A percentile compares a stretch with the other conserved stretches of the same genome.
Evolutionary conservation across 345 rosid genomes (phyloP).

Genomic region (Dovyalis caffra): DNA sequence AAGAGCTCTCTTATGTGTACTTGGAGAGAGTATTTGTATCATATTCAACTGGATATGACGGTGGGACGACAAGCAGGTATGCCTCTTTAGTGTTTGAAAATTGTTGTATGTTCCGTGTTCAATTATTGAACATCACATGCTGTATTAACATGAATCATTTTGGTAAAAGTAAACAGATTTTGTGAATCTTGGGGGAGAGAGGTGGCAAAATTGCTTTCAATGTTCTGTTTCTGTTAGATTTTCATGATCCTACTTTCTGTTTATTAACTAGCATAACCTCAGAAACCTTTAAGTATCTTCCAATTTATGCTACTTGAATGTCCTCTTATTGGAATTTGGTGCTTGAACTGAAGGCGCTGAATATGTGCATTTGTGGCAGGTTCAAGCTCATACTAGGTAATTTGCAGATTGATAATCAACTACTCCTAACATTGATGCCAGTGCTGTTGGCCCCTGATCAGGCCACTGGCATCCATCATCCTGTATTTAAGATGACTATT

Average conservation of each 20-base stretch:
- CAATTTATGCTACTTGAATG: neutral
- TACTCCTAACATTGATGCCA: slow-evolving; percentile 90
- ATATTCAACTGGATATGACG: slow-evolving; percentile 89
- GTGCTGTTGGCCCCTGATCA: slow-evolving; percentile 89
- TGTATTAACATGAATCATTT: neutral
- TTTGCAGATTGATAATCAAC: slow-evolving; percentile 94
- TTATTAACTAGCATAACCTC: neutral
- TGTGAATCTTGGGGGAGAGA: neutral
- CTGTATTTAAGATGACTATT: slow-evolving; percentile 89
- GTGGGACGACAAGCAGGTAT: slow-evolving; percentile 92
- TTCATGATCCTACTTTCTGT: neutral
- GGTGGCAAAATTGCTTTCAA: neutral
- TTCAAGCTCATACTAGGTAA: slow-evolving; percentile 85
- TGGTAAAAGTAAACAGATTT: neutral
- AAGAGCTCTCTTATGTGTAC: slow-evolving; percentile 74
- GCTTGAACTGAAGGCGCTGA: neutral
- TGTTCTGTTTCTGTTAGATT: neutral
- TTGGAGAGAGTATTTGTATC: slow-evolving; percentile 77
- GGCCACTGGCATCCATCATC: slow-evolving; percentile 64
- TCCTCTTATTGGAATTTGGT: neutral
- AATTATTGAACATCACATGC: neutral
- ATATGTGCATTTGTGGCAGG: slow-evolving; percentile 49
- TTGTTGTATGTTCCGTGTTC: neutral
- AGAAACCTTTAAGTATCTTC: neutral
- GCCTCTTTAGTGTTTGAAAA: neutral